Evolutionary conservation across 1,139 yeast species (phyloP), one percentile per base, ranked within the genome.

Genomic region (Saccharomyces hybrid): DNA sequence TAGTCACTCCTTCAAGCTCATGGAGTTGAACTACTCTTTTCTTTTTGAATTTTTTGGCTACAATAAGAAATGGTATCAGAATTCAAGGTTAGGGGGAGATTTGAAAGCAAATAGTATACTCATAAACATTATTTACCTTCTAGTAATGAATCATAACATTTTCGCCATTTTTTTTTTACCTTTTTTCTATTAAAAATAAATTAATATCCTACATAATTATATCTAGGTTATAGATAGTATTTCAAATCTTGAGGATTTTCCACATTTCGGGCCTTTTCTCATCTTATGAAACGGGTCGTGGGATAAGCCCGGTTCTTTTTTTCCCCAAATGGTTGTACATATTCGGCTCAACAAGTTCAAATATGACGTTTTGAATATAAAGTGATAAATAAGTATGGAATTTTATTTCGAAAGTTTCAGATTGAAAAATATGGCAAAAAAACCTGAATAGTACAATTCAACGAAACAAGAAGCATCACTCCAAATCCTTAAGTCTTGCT

Each of bases 401-500:
- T 20, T 20, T 20, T 20, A 20, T 20, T 20, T 20, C 20, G 20
- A 20, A 20, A 20, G 20, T 20, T 20, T 20, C 20, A 20, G 20
- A 20, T 20, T 20, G 20, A 20, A 20, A 20, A 20, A 20, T 20
- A 20, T 20, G 20, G 20, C 20, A 20, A 20, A 20, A 20, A 20
- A 20, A 20, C 20, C 8, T 28, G 3, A 6, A 47, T 25, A 25
- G 5, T 25, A 4, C 32, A 13, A 28, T 20, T 30, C 4, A 30
- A 27, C 31, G n/a, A 9, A 20, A 48, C 26, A 1, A 31, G 8
- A 11, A 28, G 28, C 2, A 26, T 20, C 14, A 71, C 53, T 72
- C 77, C 20, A 77, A 57, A 48, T 74, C 75, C 51, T 71, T 73
- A 70, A 82, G 70, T 60, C 91, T 73, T 51, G 78, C 73, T 49